Conservation (phyloP, 2,329 filamentous ascomycete genomes). For the Colletotrichum sp. region DNA sequence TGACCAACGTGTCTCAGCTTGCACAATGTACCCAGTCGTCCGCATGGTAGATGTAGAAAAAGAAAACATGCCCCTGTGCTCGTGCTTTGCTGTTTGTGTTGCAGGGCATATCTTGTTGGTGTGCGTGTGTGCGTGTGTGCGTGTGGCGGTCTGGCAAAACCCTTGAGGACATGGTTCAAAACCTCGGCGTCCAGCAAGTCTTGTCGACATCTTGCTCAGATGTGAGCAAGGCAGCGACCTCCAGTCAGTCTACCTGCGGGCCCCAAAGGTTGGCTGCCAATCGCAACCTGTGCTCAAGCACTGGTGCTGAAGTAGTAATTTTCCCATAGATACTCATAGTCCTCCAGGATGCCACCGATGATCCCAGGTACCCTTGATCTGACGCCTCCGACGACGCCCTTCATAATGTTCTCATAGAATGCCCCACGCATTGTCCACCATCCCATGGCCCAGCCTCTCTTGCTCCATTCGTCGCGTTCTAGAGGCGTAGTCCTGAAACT, state of each 20-base stretch:
- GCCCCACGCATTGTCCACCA: conserved; percentile 99
- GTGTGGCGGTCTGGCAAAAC: background rate
- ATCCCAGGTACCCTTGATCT: conserved; percentile 80
- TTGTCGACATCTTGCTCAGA: background rate
- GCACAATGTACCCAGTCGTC: background rate
- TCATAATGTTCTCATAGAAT: conserved; percentile 92
- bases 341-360: conserved; percentile 84
- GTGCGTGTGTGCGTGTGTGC: background rate
- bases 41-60: background rate
- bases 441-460: conserved; percentile 85
- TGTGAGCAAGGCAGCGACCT: background rate
- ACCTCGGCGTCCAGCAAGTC: background rate
- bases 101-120: background rate
- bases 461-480: conserved; percentile 88
- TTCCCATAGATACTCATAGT: conserved; percentile 98
- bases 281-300: conserved; percentile 26
- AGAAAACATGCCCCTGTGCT: background rate
- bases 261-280: background rate
- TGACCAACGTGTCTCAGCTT: background rate
- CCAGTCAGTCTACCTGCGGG: background rate
- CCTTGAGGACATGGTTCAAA: background rate
- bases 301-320: conserved; percentile 89
- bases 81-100: background rate
- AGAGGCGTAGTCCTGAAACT: conserved; percentile 83
- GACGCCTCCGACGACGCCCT: conserved; percentile 74